Base-by-base conservation (phyloP, 225 moss, liverwort and hornwort species). In the Sphagnum contortum region DNA sequence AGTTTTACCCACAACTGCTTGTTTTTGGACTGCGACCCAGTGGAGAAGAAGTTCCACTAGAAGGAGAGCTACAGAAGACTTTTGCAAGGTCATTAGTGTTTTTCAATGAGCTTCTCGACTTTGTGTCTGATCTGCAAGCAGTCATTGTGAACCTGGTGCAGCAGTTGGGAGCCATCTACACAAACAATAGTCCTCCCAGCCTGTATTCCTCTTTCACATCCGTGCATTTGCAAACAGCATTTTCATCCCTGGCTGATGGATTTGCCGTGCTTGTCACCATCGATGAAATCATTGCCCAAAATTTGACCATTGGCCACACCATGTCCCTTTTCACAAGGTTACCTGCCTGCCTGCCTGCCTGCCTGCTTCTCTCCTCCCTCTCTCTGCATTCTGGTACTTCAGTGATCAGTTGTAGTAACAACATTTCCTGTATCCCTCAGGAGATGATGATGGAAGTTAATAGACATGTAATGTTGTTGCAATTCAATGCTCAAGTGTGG, bases 231-330 rank as follows among this genome's bases (percentile, higher is more conserved):
- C 82, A 77, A 75, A 83, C 87, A 11, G 90, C 73, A 49, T 77
- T 92, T 65, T 70, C 78, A 69, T 90, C 76, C 64, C 70, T 96
- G 66, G 92, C 85, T 50, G 84, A 87, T 62, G 95, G 95, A 29
- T 73, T 96, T 65, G 70, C 75, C 45, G 71, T 92, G 53, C 78
- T 96, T 57, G 77, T 83, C 45, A 92, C 90, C 49, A 49, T 96
- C 53, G 95, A 96, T 75, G 84, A 92, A 69, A 85, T 96, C 62
- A 80, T 92, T 62, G 84, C 88, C 9, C 95, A 96, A 74, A 96
- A 96, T 75, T 66, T 80, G 63, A 75, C 82, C 64, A 71, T 96
- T 57, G 92, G 92, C 52, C 95, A 87, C 67, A 80, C 92, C n/a
- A 77, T 90, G 57, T 84, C 90, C 59, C 83, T 96, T 64, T 96